Percentiles rank a stretch among this genome's conserved stretches.
phyloP scores from a whole-genome alignment of 225 moss, liverwort and hornwort species.

The Sphagnum contortum region DNA sequence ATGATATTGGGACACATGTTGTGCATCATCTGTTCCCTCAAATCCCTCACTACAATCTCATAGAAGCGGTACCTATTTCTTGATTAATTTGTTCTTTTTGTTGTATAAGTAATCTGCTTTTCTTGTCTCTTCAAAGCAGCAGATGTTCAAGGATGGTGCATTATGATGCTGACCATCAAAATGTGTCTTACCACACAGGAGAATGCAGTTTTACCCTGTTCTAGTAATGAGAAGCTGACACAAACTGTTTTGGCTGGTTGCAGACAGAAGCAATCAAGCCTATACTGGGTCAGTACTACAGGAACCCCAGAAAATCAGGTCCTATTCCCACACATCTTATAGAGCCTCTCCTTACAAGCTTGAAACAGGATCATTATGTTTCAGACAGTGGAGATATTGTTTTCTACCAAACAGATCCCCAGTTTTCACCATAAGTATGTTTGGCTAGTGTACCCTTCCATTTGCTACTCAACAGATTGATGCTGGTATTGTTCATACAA shows the following conservation, averaged over 20 bases:
- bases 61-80: conserved; percentile 44
- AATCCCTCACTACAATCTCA: conserved; percentile 88
- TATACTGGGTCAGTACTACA: conserved; percentile 74
- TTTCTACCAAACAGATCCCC: conserved; percentile 44
- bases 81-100: neutral
- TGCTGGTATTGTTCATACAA: too few species aligned
- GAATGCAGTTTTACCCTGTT: too few species aligned
- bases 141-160: too few species aligned
- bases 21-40: conserved; percentile 91
- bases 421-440: conserved; percentile 4
- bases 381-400: conserved; percentile 63
- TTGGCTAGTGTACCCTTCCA: too few species aligned
- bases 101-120: too few species aligned
- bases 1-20: conserved; percentile 95
- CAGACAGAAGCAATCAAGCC: conserved; percentile 89
- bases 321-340: conserved; percentile 65
- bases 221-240: too few species aligned
- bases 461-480: too few species aligned
- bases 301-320: conserved; percentile 69
- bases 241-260: neutral
- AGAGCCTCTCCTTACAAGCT: conserved; percentile 40
- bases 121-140: too few species aligned
- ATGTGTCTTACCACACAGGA: too few species aligned
- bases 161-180: too few species aligned
- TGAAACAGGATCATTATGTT: conserved; percentile 65